Conservation (phyloP, 129 eudicot genomes). For the Arctium lappa region DNA sequence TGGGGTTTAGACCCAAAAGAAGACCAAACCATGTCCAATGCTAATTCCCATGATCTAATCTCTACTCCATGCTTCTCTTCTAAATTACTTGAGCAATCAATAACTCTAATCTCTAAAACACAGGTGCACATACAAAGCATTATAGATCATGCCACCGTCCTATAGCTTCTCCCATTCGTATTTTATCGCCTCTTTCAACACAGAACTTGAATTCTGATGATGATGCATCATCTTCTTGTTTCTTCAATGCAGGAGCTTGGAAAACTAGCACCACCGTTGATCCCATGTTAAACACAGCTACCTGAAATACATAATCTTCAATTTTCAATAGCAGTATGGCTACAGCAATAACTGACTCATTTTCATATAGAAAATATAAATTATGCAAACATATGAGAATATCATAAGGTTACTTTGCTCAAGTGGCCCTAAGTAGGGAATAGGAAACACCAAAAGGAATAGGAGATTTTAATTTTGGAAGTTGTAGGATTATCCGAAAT, state of each 20-base stretch:
- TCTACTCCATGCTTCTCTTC: not conserved
- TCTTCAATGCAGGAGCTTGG: constrained; percentile 61
- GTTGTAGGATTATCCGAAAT: no score
- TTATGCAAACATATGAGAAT: no score
- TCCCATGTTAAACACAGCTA: constrained; percentile 97
- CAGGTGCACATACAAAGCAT: not conserved
- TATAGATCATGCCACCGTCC: constrained; percentile 60
- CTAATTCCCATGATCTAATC: not conserved
- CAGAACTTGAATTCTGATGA: constrained; percentile 70
- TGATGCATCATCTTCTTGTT: constrained; percentile 20
- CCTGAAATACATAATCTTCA: constrained; percentile 36
- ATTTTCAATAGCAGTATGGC: not conserved
- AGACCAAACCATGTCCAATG: not conserved
- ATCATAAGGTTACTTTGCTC: no score
- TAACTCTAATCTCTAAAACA: not conserved
- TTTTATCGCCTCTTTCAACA: constrained; percentile 70
- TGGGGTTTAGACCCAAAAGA: not conserved
- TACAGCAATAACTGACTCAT: not conserved
- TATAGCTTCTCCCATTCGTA: constrained; percentile 85
- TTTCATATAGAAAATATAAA: not conserved
- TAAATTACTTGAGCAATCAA: not conserved
- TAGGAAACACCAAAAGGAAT: no score
- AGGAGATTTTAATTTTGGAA: no score
- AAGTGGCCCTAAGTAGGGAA: no score
- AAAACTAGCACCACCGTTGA: constrained; percentile 91